Base-by-base conservation (phyloP, 2,329 filamentous ascomycete species). In the Furcasterigmium sp. region DNA sequence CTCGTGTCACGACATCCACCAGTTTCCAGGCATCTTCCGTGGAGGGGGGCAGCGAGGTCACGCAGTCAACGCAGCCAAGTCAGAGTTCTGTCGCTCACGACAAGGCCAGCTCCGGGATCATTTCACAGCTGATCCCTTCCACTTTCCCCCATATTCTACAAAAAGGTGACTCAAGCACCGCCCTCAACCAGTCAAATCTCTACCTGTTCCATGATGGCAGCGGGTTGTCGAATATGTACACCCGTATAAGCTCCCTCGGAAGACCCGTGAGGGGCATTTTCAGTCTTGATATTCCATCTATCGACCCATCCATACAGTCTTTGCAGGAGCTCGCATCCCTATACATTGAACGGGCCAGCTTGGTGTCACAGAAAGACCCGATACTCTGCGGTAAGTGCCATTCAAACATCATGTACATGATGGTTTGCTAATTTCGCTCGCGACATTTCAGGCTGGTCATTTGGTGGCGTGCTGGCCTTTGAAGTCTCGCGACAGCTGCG, bases 381-480 rank as follows among this genome's bases (percentile, higher is more conserved):
- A 39, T 55, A 25, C 60, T 77, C 1, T 72, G 71, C 41, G 76
- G 75, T 43, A 34, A 34, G 30, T 34, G 14, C 14, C 8, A 34
- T n/a, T 7, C 15, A 17, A n/a, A 26, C 23, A 11, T 11, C 23
- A 26, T 26, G 23, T n/a, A n/a, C n/a, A n/a, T 7, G 23, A 26
- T 26, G 23, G 23, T 26, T 26, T 11, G 23, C 23, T 26, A 26
- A 26, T 26, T 26, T 26, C 11, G 23, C 23, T 26, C 7, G 23
- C 23, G 11, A 26, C 15, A n/a, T 6, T 34, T 14, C 13, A 34
- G 30, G 30, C 30, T 78, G 73, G 74, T 78, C 71, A 9, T 74
- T 72, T 17, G 75, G 75, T 29, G 73, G 74, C 8, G 70, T 75
- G 43, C 67, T 70, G 44, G 72, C 74, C 15, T 77, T 66, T 48